phyloP scores from a whole-genome alignment of 495 filamentous ascomycete genomes.

The Penicillium diatomitis region DNA sequence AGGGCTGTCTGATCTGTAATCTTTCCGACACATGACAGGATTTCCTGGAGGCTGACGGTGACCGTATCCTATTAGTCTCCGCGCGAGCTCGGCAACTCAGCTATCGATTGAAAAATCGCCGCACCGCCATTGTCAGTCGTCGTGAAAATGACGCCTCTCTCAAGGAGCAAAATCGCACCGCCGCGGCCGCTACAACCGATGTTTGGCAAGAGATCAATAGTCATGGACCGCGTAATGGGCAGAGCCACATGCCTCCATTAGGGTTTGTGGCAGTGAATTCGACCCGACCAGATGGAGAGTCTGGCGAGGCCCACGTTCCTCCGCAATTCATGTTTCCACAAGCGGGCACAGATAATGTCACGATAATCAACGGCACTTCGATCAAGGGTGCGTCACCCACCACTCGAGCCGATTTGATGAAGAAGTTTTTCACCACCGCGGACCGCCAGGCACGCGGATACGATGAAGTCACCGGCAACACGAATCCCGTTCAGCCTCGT shows the following conservation, averaged over 20 bases:
- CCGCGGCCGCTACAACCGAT: slow-evolving; percentile 22
- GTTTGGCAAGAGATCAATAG: slow-evolving; percentile 31
- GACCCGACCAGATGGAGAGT: slow-evolving; percentile 25
- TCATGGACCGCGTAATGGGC: slow-evolving; percentile 19
- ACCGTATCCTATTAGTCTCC: slow-evolving; percentile 45
- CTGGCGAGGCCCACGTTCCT: slow-evolving; percentile 25
- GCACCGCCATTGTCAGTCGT: slow-evolving; percentile 57
- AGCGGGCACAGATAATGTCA: slow-evolving; percentile 37
- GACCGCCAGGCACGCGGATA: slow-evolving; percentile 37
- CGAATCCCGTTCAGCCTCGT: slow-evolving; percentile 22
- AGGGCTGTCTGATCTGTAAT: not conserved
- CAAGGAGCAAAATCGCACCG: slow-evolving; percentile 21
- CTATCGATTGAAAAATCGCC: slow-evolving; percentile 67
- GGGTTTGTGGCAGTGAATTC: slow-evolving; percentile 55
- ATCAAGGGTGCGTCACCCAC: slow-evolving; percentile 45
- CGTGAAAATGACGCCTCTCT: slow-evolving; percentile 40
- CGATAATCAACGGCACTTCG: slow-evolving; percentile 41
- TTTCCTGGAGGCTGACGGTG: not conserved
- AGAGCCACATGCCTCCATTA: slow-evolving; percentile 27
- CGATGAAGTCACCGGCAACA: slow-evolving; percentile 20
- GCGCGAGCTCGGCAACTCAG: slow-evolving; percentile 73
- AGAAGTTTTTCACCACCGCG: slow-evolving; percentile 49
- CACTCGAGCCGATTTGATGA: slow-evolving; percentile 43
- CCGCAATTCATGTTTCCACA: slow-evolving; percentile 36
- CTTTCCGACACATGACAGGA: not conserved